A percentile compares a stretch with the other conserved stretches of the same genome.
phyloP scores from a whole-genome alignment of 768 basidiomycete genomes.

The Rhodocollybia butyracea region DNA sequence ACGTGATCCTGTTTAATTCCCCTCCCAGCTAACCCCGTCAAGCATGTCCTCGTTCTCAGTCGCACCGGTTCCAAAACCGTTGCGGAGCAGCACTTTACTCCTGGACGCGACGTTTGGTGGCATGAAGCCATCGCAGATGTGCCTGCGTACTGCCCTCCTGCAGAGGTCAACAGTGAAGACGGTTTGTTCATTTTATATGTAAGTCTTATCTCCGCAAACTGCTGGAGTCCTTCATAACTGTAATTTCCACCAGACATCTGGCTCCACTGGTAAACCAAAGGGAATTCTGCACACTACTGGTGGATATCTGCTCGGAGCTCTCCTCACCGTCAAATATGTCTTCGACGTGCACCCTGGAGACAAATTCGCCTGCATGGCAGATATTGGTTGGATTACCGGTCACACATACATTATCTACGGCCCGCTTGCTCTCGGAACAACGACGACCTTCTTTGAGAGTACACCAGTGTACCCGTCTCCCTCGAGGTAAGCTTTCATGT shows the following conservation, averaged over 20 bases:
- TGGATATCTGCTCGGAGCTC: slow-evolving; percentile 89
- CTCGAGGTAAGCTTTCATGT: slow-evolving; percentile 36
- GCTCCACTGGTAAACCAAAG: slow-evolving; percentile 95
- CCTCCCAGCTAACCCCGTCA: slow-evolving; percentile 40
- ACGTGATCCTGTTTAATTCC: not conserved
- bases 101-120: slow-evolving; percentile 96
- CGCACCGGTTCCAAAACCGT: slow-evolving; percentile 78
- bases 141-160: slow-evolving; percentile 83
- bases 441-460: slow-evolving; percentile 92
- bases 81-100: slow-evolving; percentile 21
- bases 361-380: slow-evolving; percentile 97
- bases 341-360: slow-evolving; percentile 98
- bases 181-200: slow-evolving; percentile 99
- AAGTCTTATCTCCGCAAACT: slow-evolving; percentile 28
- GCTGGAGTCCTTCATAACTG: not conserved
- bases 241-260: slow-evolving; percentile 65
- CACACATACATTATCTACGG: slow-evolving; percentile 97
- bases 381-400: slow-evolving; percentile 98
- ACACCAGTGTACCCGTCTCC: slow-evolving; percentile 97
- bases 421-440: slow-evolving; percentile 79
- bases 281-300: slow-evolving; percentile 91
- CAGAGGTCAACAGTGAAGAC: slow-evolving; percentile 89
- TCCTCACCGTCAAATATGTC: slow-evolving; percentile 83
- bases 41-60: slow-evolving; percentile 87
- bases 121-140: slow-evolving; percentile 87